Evolutionary conservation across 306 rosid genomes (phyloP).

Genomic region (Luffa aegyptiaca): DNA sequence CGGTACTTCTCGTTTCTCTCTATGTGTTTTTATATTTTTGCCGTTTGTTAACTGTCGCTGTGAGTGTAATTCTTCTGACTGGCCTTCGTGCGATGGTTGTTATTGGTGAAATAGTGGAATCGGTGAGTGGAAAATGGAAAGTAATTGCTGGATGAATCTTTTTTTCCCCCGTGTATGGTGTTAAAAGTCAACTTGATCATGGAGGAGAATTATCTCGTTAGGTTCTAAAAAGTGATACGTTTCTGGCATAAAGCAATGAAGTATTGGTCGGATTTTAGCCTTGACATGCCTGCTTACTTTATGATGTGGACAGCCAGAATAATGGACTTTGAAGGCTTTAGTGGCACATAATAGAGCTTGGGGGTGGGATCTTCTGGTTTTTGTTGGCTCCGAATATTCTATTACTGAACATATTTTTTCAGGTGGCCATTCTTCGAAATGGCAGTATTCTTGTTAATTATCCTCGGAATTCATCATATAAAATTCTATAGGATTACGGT

Average conservation of each 20-base stretch:
- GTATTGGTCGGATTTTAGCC: not conserved
- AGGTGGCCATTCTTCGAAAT: not conserved
- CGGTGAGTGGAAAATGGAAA: not conserved
- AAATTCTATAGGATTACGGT: not conserved
- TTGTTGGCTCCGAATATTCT: not conserved
- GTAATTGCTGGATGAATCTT: not conserved
- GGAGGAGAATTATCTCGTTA: not conserved
- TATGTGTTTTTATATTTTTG: not conserved
- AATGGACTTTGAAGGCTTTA: not conserved
- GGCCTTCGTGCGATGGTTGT: not conserved
- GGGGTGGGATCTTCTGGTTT: not conserved
- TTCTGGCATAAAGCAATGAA: not conserved
- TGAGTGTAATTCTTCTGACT: not conserved
- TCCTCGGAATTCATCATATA: not conserved
- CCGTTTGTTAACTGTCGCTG: no score
- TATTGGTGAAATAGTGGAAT: not conserved
- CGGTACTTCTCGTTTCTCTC: constrained; percentile 23
- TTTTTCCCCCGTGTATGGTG: not conserved
- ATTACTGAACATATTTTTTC: not conserved
- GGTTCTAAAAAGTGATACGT: not conserved
- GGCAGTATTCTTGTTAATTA: not conserved
- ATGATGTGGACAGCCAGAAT: not conserved
- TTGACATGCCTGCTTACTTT: not conserved
- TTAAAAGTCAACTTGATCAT: not conserved
- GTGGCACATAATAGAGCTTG: not conserved